These are phyloP conservation scores for Kodamaea hsintzibuensis DNA, from an alignment of 805 yeast species.

Conservation along the genomic window DNA sequence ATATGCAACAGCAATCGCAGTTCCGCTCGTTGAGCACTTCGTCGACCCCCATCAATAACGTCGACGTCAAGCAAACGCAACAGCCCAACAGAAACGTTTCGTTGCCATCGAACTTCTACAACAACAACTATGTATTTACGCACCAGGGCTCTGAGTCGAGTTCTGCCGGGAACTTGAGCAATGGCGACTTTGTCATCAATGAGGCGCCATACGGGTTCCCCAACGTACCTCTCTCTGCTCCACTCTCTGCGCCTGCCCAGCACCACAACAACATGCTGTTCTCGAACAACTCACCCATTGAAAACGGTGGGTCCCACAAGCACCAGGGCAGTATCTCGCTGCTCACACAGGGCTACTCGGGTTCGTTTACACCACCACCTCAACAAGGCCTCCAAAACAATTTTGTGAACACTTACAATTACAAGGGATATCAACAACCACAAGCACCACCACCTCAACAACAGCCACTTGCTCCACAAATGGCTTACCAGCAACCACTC, in stretches of 20 bases:
- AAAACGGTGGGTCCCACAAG: neutral
- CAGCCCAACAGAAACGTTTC: constrained; percentile 12
- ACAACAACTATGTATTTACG: constrained; percentile 11
- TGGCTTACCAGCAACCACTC: constrained; percentile 1
- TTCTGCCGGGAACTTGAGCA: neutral
- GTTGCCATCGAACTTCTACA: constrained; percentile 14
- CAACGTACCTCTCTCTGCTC: neutral
- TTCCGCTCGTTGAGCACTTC: constrained; percentile 13
- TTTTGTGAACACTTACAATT: neutral
- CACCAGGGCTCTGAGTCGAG: constrained; percentile 4
- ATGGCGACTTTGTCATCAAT: constrained; percentile 8
- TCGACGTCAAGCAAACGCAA: neutral
- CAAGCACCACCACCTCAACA: neutral
- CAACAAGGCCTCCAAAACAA: neutral
- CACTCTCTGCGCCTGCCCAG: constrained; percentile 1
- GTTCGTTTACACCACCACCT: constrained; percentile 2
- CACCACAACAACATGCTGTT: neutral
- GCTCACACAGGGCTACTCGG: neutral
- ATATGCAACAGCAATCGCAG: neutral
- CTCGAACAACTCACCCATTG: neutral
- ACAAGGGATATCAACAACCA: neutral
- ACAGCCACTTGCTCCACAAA: neutral
- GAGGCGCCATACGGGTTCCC: constrained; percentile 9
- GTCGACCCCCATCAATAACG: constrained; percentile 4
- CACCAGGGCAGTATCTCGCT: constrained; percentile 3